Evolutionary conservation across 305 asterid species (phyloP), one percentile per base, ranked within the genome.

Genomic region (Ajuga reptans): DNA sequence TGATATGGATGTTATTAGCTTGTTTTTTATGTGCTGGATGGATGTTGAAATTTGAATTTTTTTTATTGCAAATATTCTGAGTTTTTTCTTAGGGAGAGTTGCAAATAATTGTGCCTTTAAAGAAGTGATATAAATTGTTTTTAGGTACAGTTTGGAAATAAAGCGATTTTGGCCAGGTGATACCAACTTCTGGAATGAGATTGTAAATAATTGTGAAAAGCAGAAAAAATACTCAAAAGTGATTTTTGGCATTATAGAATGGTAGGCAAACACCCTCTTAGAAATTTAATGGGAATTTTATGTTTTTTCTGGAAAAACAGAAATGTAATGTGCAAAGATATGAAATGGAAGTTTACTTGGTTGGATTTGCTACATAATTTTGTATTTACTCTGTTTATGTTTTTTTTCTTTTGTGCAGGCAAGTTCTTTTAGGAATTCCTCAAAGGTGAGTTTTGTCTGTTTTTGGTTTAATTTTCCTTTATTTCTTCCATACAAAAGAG

Each of bases 371-470:
- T 52, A 9, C 15, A 49, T 56, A 33, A 24, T 55, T n/a, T n/a
- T 50, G 43, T 39, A 45, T 37, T 59, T 69, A 46, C 36, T 66
- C 10, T 53, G 31, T 15, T 82, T 17, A 0, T 58, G 33, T 69
- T 72, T 80, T 41, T n/a, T n/a, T n/a, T n/a, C n/a, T n/a, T n/a
- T 52, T 64, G 43, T 78, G 82, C 89, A 86, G 96, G 87, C 78
- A 71, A 68, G 83, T 79, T 75, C 82, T 72, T 72, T 11, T 62
- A 75, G 70, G 73, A 78, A 80, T 69, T 72, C 87, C 58, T 74
- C 84, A 70, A 79, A 64, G 89, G 93, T 89, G 70, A 80, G 85
- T 56, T 50, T 37, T 74, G 50, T 59, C 52, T 69, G 11, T 17
- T 16, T 72, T 3, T 21, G 18, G 56, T 63, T 52, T 36, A 4